Base-by-base conservation (phyloP, 2,329 filamentous ascomycete genomes). In the Colletotrichum gigasporum region DNA sequence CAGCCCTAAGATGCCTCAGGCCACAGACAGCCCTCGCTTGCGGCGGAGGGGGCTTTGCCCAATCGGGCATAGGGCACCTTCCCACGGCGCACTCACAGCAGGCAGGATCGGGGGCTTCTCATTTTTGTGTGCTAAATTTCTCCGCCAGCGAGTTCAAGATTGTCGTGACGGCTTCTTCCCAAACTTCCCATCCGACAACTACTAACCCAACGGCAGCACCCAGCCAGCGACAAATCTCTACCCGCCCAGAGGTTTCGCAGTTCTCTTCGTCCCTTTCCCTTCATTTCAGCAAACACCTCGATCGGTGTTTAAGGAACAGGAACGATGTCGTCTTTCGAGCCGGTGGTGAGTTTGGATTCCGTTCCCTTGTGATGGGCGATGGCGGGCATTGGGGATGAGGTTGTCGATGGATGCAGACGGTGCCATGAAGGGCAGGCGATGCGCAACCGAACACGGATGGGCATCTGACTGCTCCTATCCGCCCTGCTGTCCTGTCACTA, bases 291-390 rank as follows among this genome's bases (percentile, higher is more conserved):
- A 51, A 63, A 37, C 59, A 45, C 51, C 59, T 53, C 55, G 60
- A 59, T 67, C 69, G 64, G 67, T 68, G 73, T 72, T 42, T 48
- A 73, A 78, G 72, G 70, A 74, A 73, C 68, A 69, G 78, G 76
- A 80, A 87, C 83, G 79, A 90, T 90, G 87, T 90, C 87, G 80
- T 86, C 85, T 77, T 90, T 90, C 82, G 88, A 90, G 85, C 79
- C 82, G 81, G 87, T 89, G 85, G 88, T 90, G 83, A 90, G 88
- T 90, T 16, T 42, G 28, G 20, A 16, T 16, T 18, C 30, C 32
- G 42, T 39, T 24, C 28, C 30, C 41, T 30, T 12, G 26, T 55
- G 28, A 35, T 42, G 12, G 14, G 20, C 9, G 37, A n/a, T n/a
- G 26, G 22, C 32, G n/a, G 32, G 16, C 37, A 10, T 57, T 28